Percentiles rank a stretch among this genome's conserved stretches.
phyloP scores from a whole-genome alignment of 306 rosid species.

The Vicia villosa region DNA sequence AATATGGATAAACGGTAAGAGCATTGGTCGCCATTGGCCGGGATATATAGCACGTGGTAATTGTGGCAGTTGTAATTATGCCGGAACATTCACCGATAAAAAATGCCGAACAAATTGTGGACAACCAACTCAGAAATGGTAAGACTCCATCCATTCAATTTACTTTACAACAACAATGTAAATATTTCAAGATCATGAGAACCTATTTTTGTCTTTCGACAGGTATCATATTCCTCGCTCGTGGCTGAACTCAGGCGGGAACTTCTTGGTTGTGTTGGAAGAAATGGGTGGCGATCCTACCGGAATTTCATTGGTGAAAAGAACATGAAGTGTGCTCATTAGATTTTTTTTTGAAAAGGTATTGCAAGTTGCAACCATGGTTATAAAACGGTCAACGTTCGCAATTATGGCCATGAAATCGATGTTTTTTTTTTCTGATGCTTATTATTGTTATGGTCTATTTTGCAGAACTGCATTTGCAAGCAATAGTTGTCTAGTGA shows the following conservation, averaged over 20 bases:
- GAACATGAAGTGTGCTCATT: constrained; percentile 51
- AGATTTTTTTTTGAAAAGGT: constrained; percentile 58
- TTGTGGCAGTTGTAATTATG: constrained; percentile 62
- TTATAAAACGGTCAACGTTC: background rate
- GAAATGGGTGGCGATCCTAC: constrained; percentile 89
- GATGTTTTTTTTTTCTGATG: background rate
- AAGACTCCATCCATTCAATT: constrained; percentile 31
- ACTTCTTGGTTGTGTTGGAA: constrained; percentile 75
- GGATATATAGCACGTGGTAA: constrained; percentile 56
- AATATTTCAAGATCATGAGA: background rate
- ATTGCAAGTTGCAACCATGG: background rate
- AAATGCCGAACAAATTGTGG: constrained; percentile 69
- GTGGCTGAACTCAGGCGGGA: constrained; percentile 79
- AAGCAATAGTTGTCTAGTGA: constrained; percentile 44
- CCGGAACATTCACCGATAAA: constrained; percentile 60
- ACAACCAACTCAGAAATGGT: constrained; percentile 84
- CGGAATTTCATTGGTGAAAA: constrained; percentile 65
- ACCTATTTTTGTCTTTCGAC: constrained; percentile 16
- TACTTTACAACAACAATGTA: background rate
- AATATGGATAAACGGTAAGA: constrained; percentile 84
- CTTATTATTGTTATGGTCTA: constrained; percentile 8
- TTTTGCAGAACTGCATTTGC: constrained; percentile 54
- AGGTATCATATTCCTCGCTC: constrained; percentile 97
- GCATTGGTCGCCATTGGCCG: constrained; percentile 89
- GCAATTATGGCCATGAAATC: background rate